A percentile compares a stretch with the other conserved stretches of the same genome.
These are phyloP conservation scores for Calocera cornea DNA, from an alignment of 768 basidiomycete genomes.

Conservation along the genomic window DNA sequence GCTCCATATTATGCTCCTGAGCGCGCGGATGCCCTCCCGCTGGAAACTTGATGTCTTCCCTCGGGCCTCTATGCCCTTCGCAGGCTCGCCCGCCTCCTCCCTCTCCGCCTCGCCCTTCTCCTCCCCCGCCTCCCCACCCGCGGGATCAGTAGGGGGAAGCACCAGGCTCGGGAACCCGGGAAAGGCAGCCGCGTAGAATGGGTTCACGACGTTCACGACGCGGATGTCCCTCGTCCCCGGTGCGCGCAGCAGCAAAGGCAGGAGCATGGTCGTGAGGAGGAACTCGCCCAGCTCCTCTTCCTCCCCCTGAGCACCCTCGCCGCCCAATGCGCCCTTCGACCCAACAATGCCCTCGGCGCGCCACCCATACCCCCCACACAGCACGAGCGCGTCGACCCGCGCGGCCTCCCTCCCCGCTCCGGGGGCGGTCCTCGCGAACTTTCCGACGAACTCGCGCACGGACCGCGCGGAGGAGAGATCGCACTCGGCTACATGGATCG, in stretches of 20 bases:
- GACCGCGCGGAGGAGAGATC: conserved; percentile 53
- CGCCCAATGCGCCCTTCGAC: too few relatives aligned
- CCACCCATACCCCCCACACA: conserved; percentile 56
- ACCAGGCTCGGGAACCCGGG: conserved; percentile 27
- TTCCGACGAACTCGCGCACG: conserved; percentile 53
- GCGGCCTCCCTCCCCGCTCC: conserved; percentile 30
- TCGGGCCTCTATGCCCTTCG: conserved; percentile 29
- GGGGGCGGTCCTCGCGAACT: conserved; percentile 45
- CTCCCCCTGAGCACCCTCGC: conserved; percentile 22
- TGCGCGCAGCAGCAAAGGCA: conserved; percentile 66
- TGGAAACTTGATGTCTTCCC: conserved; percentile 9
- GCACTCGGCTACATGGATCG: conserved; percentile 68
- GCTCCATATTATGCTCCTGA: conserved; percentile 46
- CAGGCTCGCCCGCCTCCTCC: conserved; percentile 11
- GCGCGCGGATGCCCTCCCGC: conserved; percentile 47
- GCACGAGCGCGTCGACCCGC: conserved; percentile 64
- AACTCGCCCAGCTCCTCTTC: conserved; percentile 53
- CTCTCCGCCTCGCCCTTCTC: conserved; percentile 8
- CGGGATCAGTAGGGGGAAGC: conserved; percentile 22
- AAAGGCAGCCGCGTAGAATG: conserved; percentile 74
- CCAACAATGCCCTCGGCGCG: conserved; percentile 19
- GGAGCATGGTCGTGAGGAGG: conserved; percentile 59
- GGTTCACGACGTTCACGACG: conserved; percentile 75
- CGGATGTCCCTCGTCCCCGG: conserved; percentile 84
- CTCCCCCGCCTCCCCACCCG: too few relatives aligned